phyloP scores from a whole-genome alignment of 1,284 basidiomycete genomes.

The Anthracocystis panici-leucophaei region DNA sequence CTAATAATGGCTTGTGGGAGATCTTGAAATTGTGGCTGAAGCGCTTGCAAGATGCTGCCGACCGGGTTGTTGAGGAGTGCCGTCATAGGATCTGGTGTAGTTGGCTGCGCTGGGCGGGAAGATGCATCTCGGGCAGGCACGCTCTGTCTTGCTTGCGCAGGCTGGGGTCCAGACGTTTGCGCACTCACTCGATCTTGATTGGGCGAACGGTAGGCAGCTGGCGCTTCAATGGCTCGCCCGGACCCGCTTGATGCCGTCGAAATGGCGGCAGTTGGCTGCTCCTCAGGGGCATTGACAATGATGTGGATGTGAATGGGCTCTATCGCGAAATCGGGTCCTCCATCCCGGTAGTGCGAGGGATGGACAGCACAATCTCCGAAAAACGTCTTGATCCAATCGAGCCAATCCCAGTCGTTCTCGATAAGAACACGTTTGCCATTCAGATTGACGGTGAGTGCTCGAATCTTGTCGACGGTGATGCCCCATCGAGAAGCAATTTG shows the following conservation, averaged over 20 bases:
- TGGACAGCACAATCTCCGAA: not conserved
- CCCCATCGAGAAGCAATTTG: slow-evolving; percentile 21
- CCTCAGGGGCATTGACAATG: slow-evolving; percentile 4
- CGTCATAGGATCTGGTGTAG: not conserved
- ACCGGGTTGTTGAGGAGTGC: slow-evolving; percentile 13
- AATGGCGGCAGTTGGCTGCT: not conserved
- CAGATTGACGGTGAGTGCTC: slow-evolving; percentile 10
- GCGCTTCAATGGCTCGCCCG: not conserved
- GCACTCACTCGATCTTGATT: not conserved
- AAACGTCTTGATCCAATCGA: slow-evolving; percentile 18
- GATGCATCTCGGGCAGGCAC: not conserved
- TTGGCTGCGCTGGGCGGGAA: not conserved
- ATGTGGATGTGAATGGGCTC: slow-evolving; percentile 15
- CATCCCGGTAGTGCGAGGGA: no score
- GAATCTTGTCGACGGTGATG: slow-evolving; percentile 9
- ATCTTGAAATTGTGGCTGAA: slow-evolving; percentile 21
- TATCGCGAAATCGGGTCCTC: not conserved
- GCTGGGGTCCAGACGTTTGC: not conserved
- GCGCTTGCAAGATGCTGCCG: slow-evolving; percentile 9
- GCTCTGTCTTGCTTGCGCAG: not conserved
- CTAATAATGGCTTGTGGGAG: slow-evolving; percentile 4
- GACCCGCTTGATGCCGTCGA: not conserved
- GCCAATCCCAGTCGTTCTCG: slow-evolving; percentile 20
- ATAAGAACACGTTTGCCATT: slow-evolving; percentile 12
- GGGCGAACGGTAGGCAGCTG: not conserved